These are phyloP conservation scores for Aureobasidium melanogenum DNA, from an alignment of 2,329 filamentous ascomycete genomes.

Conservation along the genomic window DNA sequence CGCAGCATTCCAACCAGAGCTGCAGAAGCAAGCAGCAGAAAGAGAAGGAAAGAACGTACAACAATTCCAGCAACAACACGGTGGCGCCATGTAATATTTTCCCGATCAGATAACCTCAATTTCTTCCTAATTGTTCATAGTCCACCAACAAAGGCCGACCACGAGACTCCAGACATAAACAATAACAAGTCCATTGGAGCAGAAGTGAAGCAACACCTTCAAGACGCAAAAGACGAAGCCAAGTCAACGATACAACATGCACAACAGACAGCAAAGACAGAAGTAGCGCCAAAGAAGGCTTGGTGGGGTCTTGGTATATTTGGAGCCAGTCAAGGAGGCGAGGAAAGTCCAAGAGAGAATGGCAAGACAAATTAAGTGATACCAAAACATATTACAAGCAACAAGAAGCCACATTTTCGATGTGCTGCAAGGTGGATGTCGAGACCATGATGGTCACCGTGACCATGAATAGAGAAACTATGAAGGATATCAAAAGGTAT, in stretches of 20 bases:
- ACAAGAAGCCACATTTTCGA: too few relatives aligned
- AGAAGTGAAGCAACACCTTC: background rate
- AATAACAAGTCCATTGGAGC: constrained; percentile 9
- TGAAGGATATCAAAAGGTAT: constrained; percentile 1
- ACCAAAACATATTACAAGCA: background rate
- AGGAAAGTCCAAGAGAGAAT: constrained; percentile 3
- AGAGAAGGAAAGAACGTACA: constrained; percentile 12
- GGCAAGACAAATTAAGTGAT: background rate
- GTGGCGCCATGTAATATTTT: background rate
- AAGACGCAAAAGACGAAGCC: background rate
- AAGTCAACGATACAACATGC: background rate
- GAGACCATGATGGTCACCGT: background rate
- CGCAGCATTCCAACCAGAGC: constrained; percentile 22
- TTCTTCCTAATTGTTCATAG: too few relatives aligned
- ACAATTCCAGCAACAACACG: constrained; percentile 17
- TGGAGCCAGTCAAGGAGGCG: constrained; percentile 10
- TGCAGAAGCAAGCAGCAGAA: constrained; percentile 21
- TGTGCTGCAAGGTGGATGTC: too few relatives aligned
- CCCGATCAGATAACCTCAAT: too few relatives aligned
- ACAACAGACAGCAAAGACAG: constrained; percentile 7
- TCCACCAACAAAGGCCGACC: background rate
- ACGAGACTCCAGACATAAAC: constrained; percentile 13
- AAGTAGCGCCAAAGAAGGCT: constrained; percentile 8
- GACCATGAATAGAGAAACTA: background rate
- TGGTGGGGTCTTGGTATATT: constrained; percentile 14